phyloP scores from a whole-genome alignment of 192 early-diverging fungal genomes.

The Lobulomyces angularis region DNA sequence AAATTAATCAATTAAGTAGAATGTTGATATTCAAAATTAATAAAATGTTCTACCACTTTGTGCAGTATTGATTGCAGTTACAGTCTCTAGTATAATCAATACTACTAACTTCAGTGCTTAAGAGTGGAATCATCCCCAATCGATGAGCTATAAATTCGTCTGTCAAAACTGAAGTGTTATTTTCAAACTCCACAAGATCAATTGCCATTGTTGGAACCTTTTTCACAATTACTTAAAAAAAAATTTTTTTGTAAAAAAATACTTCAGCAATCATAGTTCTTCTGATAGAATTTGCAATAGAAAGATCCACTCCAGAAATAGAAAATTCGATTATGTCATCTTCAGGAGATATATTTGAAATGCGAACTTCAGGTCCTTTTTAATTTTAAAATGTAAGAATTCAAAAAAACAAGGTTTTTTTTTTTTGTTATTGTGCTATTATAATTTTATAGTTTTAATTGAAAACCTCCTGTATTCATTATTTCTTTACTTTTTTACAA shows the following conservation, averaged over 20 bases:
- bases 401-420: no score
- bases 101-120: conserved; percentile 55
- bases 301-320: conserved; percentile 75
- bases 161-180: conserved; percentile 79
- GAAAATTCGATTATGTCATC: conserved; percentile 63
- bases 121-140: conserved; percentile 83
- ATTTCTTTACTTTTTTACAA: no score
- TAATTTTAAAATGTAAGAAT: no score
- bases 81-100: conserved; percentile 68
- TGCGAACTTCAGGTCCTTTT: no score
- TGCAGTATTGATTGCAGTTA: conserved; percentile 58
- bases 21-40: no score
- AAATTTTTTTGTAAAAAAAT: no score
- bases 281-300: conserved; percentile 84
- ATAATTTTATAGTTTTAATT: no score
- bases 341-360: no score
- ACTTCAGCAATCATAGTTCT: conserved; percentile 97
- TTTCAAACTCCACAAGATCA: conserved; percentile 89
- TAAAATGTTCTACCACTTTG: no score
- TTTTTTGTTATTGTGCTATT: no score
- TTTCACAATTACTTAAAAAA: no score
- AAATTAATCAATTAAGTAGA: conserved; percentile 1
- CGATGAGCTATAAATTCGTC: conserved; percentile 95
- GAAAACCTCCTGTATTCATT: no score
- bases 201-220: conserved; percentile 96